Base-by-base conservation (phyloP, 169 alveolate genomes). In the Babesia bigemina region DNA sequence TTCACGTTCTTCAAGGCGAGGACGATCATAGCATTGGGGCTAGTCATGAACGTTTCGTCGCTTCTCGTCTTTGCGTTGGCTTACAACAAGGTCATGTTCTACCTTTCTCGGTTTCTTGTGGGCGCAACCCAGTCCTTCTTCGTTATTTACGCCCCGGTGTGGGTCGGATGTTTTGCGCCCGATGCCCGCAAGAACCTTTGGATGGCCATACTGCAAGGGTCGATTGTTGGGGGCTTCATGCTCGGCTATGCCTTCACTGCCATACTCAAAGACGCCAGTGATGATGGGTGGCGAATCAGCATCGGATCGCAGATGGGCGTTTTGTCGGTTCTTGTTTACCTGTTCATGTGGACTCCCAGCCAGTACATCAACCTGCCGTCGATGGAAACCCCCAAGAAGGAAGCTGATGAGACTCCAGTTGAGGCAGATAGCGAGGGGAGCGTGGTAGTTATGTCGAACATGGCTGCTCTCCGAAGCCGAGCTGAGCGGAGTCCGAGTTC, bases 81-180 rank as follows among this genome's bases (percentile, higher is more conserved):
- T 13, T 58, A 73, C 59, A 78, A 85, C 63, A 77, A 88, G 53
- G 67, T 63, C 11, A 58, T 90, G 70, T 89, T 95, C 78, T 95
- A 91, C 75, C 22, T 86, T 26, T 78, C 90, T 70, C 87, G 98
- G 62, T 93, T 96, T 72, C 71, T 91, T 49, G 84, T 92, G 61
- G 99, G 99, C 21, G 86, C 93, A 26, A 87, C 97, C 0, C 96
- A 96, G 86, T 95, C 98, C 0, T 91, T 95, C 58, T 92, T 94
- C 53, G 95, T 95, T 16, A 95, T 95, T 11, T 96, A 96, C 66
- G 87, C 91, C 12, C 99, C 99, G 0, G 98, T 96, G 4, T 97
- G 99, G 99, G 95, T 95, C 24, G 97, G 96, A 79, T 95, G 89
- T 57, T 96, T 93, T 63, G 93, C 98, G 11, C 99, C 99, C 3